Evolutionary conservation across 2,329 filamentous ascomycete genomes (phyloP).

Genomic region (Alternaria infectoria): DNA sequence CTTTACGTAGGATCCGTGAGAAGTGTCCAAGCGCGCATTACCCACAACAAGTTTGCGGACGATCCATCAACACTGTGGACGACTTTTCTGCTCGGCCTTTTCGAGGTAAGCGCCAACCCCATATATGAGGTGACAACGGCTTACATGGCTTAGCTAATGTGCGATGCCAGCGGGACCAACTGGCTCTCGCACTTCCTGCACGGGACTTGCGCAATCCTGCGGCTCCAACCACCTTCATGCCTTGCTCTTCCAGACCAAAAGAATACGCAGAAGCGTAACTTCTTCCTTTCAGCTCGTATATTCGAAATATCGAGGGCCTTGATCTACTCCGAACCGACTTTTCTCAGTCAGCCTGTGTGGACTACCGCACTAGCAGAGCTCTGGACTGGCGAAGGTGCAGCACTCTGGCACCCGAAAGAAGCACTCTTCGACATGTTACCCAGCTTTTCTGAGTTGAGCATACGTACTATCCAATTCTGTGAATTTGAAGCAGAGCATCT

Average conservation of each 20-base stretch:
- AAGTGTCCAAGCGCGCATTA: conserved; percentile 19
- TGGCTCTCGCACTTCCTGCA: conserved; percentile 39
- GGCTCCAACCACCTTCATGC: conserved; percentile 22
- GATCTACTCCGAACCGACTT: conserved; percentile 32
- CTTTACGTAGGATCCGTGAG: conserved; percentile 27
- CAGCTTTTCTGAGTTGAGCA: conserved; percentile 25
- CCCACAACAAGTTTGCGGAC: conserved; percentile 9
- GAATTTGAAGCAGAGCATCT: neutral
- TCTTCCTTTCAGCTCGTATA: conserved; percentile 35
- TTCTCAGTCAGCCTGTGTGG: conserved; percentile 29
- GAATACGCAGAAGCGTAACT: conserved; percentile 18
- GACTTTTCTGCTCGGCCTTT: conserved; percentile 33
- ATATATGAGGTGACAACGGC: neutral
- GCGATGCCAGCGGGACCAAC: conserved; percentile 30
- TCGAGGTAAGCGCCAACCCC: conserved; percentile 22
- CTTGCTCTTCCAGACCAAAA: conserved; percentile 4
- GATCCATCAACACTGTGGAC: conserved; percentile 32
- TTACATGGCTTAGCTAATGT: conserved; percentile 29
- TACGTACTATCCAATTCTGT: conserved; percentile 17
- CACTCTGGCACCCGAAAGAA: conserved; percentile 34
- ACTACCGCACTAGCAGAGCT: conserved; percentile 19
- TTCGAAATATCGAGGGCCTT: conserved; percentile 37
- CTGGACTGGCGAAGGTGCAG: conserved; percentile 17
- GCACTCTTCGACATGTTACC: conserved; percentile 35
- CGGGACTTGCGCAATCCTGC: conserved; percentile 34